Conservation (phyloP, 345 rosid species). For the Pelargonium nanum region DNA sequence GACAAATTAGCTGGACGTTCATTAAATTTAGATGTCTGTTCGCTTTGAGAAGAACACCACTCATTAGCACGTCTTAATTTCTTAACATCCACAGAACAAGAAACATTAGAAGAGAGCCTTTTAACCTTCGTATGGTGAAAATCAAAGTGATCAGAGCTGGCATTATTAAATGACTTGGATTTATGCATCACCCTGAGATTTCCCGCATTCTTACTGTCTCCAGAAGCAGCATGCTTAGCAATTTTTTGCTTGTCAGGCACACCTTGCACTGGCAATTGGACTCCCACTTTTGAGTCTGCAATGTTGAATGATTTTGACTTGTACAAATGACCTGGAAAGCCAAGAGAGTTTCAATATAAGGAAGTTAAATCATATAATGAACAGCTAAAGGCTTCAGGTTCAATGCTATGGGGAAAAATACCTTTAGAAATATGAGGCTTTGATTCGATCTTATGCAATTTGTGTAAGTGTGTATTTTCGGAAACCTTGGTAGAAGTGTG, state of each 20-base stretch:
- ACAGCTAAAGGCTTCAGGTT: background rate
- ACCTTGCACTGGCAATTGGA: slow-evolving; percentile 5
- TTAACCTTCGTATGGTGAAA: slow-evolving; percentile 19
- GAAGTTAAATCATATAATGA: background rate
- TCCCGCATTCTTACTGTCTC: slow-evolving; percentile 5
- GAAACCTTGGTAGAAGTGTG: background rate
- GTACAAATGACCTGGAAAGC: slow-evolving; percentile 25
- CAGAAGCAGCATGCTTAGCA: slow-evolving; percentile 1
- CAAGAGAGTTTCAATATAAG: background rate
- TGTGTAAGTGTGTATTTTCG: background rate
- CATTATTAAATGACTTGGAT: slow-evolving; percentile 30
- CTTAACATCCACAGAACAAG: slow-evolving; percentile 10
- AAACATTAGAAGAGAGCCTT: slow-evolving; percentile 16
- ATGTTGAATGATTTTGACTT: slow-evolving; percentile 35
- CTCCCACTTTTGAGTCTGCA: slow-evolving; percentile 3
- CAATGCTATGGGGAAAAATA: slow-evolving; percentile 4
- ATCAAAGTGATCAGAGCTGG: slow-evolving; percentile 13
- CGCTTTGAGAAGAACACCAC: background rate
- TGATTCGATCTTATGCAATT: slow-evolving; percentile 7
- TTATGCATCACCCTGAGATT: slow-evolving; percentile 16
- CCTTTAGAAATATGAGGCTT: slow-evolving; percentile 8
- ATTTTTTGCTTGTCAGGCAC: background rate
- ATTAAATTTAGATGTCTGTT: slow-evolving; percentile 1
- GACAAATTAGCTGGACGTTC: background rate
- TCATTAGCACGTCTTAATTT: slow-evolving; percentile 6